Evolutionary conservation across 2,329 filamentous ascomycete species (phyloP).

Genomic region (Lachnum nothofagi): DNA sequence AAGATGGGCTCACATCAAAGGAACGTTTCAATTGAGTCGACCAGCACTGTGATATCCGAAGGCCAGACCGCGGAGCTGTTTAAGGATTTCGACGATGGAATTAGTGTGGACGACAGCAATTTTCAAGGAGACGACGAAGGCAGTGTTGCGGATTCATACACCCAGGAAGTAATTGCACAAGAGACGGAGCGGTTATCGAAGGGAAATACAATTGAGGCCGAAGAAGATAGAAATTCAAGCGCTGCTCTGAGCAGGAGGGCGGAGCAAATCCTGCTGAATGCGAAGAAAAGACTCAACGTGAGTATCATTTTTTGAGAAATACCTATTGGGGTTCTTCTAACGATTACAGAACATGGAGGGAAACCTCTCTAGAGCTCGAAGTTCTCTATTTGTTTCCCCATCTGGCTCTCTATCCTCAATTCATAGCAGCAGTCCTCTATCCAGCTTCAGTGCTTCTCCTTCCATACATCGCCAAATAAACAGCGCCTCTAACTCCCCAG

Average conservation of each 20-base stretch:
- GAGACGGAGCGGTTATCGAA: conserved; percentile 26
- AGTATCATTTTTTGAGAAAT: conserved; percentile 35
- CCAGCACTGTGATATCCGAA: conserved; percentile 53
- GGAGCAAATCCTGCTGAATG: conserved; percentile 86
- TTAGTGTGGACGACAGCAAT: conserved; percentile 59
- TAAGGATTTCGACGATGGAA: conserved; percentile 56
- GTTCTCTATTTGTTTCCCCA: conserved; percentile 54
- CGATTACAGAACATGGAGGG: conserved; percentile 77
- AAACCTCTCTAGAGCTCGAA: conserved; percentile 74
- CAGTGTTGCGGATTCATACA: conserved; percentile 45
- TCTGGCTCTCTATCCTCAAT: conserved; percentile 45
- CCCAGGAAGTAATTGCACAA: conserved; percentile 29
- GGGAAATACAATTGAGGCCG: conserved; percentile 34
- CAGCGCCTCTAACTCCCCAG: conserved; percentile 21
- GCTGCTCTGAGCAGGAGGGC: conserved; percentile 74
- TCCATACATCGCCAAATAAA: conserved; percentile 26
- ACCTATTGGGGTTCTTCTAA: conserved; percentile 14
- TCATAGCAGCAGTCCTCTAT: conserved; percentile 34
- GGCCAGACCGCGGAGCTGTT: conserved; percentile 45
- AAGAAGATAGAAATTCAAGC: conserved; percentile 64
- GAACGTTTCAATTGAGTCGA: conserved; percentile 54
- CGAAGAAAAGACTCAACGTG: conserved; percentile 82
- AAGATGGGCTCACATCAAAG: conserved; percentile 44
- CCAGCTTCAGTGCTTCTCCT: conserved; percentile 19
- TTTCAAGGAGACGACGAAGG: conserved; percentile 66